Evolutionary conservation across 169 alveolate genomes (phyloP), one percentile per base, ranked within the genome.

Genomic region (Ichthyophthirius multifiliis): DNA sequence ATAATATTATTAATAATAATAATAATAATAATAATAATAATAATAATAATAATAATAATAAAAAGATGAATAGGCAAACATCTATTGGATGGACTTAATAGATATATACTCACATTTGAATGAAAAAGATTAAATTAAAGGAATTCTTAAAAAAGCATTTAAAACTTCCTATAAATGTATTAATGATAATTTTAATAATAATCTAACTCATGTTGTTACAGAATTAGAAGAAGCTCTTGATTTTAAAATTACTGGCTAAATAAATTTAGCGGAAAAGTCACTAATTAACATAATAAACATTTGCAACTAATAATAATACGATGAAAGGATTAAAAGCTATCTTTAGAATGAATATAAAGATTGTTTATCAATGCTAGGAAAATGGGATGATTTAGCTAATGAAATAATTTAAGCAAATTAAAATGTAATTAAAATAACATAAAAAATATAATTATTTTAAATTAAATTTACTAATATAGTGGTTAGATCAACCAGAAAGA

Each of bases 61-160:
- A 5, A 41, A 15, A 71, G 20, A 64, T 5, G 43, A n/a, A 35
- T 44, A 7, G 32, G 75, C 43, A 37, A 64, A 31, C 55, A 81
- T n/a, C 76, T 86, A 34, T 48, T 87, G 41, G 44, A 65, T 27
- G 86, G 83, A 34, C 37, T 75, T 18, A 37, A 45, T 67, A 13
- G 77, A 67, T 4, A 20, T 67, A 6, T 67, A 67, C 41, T 67
- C 77, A 0, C 55, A 67, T 18, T 37, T 67, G 37, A 75, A 85
- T 75, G 76, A 87, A 76, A 43, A 82, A 43, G 81, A 83, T 80
- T 2, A 76, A 75, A 76, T 76, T 74, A 65, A 81, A 76, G 80
- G 86, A 77, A 85, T 74, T 73, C 34, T 44, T 18, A 67, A 23
- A 7, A 67, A 67, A 37, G 45, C 46, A 0, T 23, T 67, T n/a